These are phyloP conservation scores for Colletotrichum gloeosporioides DNA, from an alignment of 2,329 filamentous ascomycete species.

Conservation along the genomic window DNA sequence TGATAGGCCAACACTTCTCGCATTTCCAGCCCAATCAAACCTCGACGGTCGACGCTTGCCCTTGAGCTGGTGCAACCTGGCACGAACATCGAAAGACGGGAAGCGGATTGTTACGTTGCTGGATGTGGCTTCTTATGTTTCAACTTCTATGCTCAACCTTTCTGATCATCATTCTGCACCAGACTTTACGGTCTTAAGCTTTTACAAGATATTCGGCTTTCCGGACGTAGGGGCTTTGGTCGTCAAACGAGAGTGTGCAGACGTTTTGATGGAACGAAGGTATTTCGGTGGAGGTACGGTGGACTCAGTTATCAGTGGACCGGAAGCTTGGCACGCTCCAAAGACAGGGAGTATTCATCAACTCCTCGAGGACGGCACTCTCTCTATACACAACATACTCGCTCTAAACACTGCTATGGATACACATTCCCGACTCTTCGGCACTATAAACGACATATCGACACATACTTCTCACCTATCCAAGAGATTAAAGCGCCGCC, in stretches of 20 bases:
- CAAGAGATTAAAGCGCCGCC: background rate
- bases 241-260: background rate
- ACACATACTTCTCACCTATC: background rate
- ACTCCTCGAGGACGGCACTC: background rate
- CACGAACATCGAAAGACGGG: background rate
- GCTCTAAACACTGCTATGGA: background rate
- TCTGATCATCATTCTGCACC: slow-evolving; percentile 65
- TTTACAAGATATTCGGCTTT: slow-evolving; percentile 99
- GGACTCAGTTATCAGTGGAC: background rate
- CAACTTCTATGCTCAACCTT: slow-evolving; percentile 79
- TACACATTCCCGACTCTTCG: background rate
- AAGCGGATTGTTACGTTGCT: background rate
- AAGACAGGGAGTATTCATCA: background rate
- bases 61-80: slow-evolving; percentile 57
- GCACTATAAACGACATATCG: background rate
- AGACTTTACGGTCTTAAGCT: slow-evolving; percentile 86
- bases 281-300: background rate
- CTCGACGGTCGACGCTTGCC: slow-evolving; percentile 84
- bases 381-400: background rate
- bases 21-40: slow-evolving; percentile 91
- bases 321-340: background rate
- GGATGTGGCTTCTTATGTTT: slow-evolving; percentile 79
- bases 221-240: slow-evolving; percentile 60
- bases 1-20: slow-evolving; percentile 58
- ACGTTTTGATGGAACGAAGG: background rate